A percentile compares a stretch with the other conserved stretches of the same genome.
Evolutionary conservation across 2,329 filamentous ascomycete genomes (phyloP).

Genomic region (Berkeleyomyces basicola): DNA sequence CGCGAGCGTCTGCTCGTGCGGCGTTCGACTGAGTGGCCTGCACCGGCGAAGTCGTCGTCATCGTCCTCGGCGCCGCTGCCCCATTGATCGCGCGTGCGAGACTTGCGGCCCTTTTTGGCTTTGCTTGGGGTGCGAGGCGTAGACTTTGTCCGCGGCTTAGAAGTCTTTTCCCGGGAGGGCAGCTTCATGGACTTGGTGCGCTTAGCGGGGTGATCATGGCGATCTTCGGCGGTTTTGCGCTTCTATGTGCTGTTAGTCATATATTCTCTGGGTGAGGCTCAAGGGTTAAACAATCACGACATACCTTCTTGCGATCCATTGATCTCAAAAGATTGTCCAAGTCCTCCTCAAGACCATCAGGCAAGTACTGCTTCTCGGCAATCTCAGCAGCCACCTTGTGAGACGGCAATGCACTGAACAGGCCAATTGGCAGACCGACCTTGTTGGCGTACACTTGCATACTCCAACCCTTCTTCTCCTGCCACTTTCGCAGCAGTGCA

Average conservation of each 20-base stretch:
- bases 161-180: slow-evolving; percentile 16
- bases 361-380: slow-evolving; percentile 69
- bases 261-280: background rate
- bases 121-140: background rate
- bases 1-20: slow-evolving; percentile 38
- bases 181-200: slow-evolving; percentile 18
- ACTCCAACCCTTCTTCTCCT: slow-evolving; percentile 70
- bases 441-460: slow-evolving; percentile 73
- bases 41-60: background rate
- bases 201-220: slow-evolving; percentile 27
- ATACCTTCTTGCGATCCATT: slow-evolving; percentile 57
- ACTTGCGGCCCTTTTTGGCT: slow-evolving; percentile 8
- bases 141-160: slow-evolving; percentile 20
- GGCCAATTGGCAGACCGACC: slow-evolving; percentile 59
- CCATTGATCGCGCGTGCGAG: slow-evolving; percentile 9
- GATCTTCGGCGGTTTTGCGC: slow-evolving; percentile 37
- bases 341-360: slow-evolving; percentile 56
- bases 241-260: slow-evolving; percentile 26
- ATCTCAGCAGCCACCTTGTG: slow-evolving; percentile 71
- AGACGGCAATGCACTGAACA: slow-evolving; percentile 60
- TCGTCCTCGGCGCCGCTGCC: slow-evolving; percentile 16
- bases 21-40: slow-evolving; percentile 25
- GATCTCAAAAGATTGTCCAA: slow-evolving; percentile 51
- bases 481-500: slow-evolving; percentile 65
- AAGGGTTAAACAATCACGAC: slow-evolving; percentile 10